phyloP scores from a whole-genome alignment of 805 yeast species.

The Lachancea nothofagi region DNA sequence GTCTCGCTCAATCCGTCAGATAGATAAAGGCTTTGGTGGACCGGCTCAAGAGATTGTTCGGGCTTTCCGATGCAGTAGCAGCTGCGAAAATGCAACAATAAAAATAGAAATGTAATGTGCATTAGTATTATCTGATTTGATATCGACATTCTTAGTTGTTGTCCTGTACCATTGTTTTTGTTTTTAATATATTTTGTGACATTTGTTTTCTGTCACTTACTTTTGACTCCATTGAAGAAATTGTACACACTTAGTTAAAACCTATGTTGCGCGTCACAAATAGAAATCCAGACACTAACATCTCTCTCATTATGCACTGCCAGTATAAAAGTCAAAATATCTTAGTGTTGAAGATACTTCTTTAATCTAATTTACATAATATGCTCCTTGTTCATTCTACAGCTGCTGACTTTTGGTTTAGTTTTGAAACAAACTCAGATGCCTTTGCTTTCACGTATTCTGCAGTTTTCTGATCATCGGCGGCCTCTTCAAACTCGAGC shows the following conservation, averaged over 20 bases:
- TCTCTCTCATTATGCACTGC: too few species aligned
- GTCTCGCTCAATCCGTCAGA: too few species aligned
- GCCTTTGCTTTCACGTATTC: constrained; percentile 91
- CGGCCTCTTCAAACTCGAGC: constrained; percentile 71
- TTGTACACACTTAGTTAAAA: too few species aligned
- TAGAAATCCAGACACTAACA: neutral
- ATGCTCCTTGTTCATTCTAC: neutral
- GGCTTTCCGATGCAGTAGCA: neutral
- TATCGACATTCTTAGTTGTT: too few species aligned
- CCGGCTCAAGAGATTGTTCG: neutral
- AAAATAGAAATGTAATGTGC: neutral
- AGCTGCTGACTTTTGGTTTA: constrained; percentile 3
- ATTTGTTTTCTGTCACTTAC: neutral
- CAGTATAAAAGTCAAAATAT: neutral
- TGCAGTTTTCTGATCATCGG: constrained; percentile 60
- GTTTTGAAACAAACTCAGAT: constrained; percentile 55
- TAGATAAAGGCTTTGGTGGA: neutral
- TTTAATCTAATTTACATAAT: neutral
- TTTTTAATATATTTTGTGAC: neutral
- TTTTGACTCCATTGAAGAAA: too few species aligned
- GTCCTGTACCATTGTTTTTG: neutral
- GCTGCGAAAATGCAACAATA: neutral
- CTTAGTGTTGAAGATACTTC: neutral
- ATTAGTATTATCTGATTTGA: neutral
- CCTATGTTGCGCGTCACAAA: too few species aligned